These are phyloP conservation scores for Torrubiellomyces zombiae DNA, from an alignment of 2,329 filamentous ascomycete genomes.

Conservation along the genomic window DNA sequence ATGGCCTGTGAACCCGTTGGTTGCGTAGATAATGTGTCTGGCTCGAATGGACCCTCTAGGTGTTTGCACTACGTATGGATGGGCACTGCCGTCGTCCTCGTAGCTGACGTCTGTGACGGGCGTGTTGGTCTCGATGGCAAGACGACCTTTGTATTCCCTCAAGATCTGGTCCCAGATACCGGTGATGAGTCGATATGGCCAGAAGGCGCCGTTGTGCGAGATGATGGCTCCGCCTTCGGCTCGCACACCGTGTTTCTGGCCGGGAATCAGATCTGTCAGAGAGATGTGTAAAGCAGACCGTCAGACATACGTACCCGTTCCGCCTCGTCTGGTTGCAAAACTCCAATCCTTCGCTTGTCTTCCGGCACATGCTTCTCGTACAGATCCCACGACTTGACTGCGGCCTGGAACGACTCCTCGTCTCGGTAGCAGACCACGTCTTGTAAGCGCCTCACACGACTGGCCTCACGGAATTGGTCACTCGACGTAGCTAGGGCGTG, in stretches of 20 bases:
- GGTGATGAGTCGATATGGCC: slow-evolving; percentile 30
- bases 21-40: slow-evolving; percentile 36
- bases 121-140: slow-evolving; percentile 22
- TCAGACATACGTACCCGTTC: slow-evolving; percentile 2
- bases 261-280: not conserved
- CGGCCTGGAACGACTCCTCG: slow-evolving; percentile 4
- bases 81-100: slow-evolving; percentile 5
- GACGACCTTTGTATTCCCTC: slow-evolving; percentile 8
- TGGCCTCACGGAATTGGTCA: slow-evolving; percentile 4
- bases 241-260: slow-evolving; percentile 10
- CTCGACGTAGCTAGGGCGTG: slow-evolving; percentile 7
- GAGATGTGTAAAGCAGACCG: not conserved
- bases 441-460: slow-evolving; percentile 7
- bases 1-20: slow-evolving; percentile 33
- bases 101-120: slow-evolving; percentile 10
- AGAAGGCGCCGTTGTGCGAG: slow-evolving; percentile 22
- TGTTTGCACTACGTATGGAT: slow-evolving; percentile 26
- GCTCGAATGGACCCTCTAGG: slow-evolving; percentile 25
- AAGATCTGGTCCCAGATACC: slow-evolving; percentile 21
- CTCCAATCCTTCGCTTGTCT: slow-evolving; percentile 3
- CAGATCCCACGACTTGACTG: not conserved
- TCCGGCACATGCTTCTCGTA: slow-evolving; percentile 8
- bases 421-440: slow-evolving; percentile 9
- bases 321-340: not conserved
- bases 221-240: slow-evolving; percentile 13